phyloP scores from a whole-genome alignment of 495 filamentous ascomycete species.

The Daldinia childiae region DNA sequence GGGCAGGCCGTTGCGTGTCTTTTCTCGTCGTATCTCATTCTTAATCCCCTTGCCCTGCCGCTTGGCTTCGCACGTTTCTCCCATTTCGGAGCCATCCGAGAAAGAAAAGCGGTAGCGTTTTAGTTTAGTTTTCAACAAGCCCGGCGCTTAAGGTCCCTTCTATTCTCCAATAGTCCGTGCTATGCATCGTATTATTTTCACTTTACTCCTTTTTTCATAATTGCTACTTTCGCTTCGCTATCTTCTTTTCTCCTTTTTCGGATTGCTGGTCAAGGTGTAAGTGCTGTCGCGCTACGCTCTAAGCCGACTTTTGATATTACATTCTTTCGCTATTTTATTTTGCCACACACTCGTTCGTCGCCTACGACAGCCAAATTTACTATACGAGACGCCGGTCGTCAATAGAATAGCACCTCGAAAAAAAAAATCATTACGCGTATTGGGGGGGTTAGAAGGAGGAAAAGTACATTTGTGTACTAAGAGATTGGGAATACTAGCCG shows the following conservation, averaged over 20 bases:
- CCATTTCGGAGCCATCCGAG: constrained; percentile 35
- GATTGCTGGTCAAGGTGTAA: constrained; percentile 40
- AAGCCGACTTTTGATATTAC: constrained; percentile 46
- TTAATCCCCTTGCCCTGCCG: constrained; percentile 19
- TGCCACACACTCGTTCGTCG: constrained; percentile 28
- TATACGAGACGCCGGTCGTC: constrained; percentile 61
- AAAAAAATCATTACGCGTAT: constrained; percentile 27
- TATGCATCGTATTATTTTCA: constrained; percentile 44
- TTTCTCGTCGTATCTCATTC: constrained; percentile 12
- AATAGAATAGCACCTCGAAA: constrained; percentile 40
- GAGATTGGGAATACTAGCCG: constrained; percentile 23
- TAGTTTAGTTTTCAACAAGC: constrained; percentile 20
- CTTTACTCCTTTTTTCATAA: constrained; percentile 50
- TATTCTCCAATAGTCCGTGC: constrained; percentile 25
- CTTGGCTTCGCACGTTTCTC: constrained; percentile 27
- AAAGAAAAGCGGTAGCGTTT: constrained; percentile 2
- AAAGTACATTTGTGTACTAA: constrained; percentile 21
- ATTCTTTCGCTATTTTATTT: constrained; percentile 49
- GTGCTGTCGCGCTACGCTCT: constrained; percentile 43
- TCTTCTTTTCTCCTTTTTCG: constrained; percentile 35
- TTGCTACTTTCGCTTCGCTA: constrained; percentile 52
- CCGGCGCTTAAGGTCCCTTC: constrained; percentile 37
- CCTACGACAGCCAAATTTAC: constrained; percentile 22
- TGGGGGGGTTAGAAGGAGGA: constrained; percentile 34
- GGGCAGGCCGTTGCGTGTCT: constrained; percentile 34